Percentiles rank a stretch among this genome's conserved stretches.
Evolutionary conservation across 2,329 filamentous ascomycete genomes (phyloP).

Genomic region (Cryphonectria nitschkei): DNA sequence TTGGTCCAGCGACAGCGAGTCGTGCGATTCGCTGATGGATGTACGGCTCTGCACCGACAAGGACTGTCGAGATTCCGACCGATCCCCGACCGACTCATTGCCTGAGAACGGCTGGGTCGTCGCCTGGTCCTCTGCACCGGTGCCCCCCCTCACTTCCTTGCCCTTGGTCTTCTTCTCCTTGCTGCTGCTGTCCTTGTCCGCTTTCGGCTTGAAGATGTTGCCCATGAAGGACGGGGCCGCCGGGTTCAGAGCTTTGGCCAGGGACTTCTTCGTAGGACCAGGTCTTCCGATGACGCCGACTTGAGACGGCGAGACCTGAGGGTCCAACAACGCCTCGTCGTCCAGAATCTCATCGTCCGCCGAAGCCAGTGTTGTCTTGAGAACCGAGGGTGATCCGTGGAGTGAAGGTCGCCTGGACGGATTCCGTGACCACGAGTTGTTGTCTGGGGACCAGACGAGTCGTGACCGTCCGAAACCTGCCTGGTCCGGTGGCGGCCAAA

Average conservation of each 20-base stretch:
- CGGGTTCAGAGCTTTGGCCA: slow-evolving; percentile 75
- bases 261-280: slow-evolving; percentile 61
- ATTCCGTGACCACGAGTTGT: slow-evolving; percentile 62
- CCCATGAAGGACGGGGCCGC: slow-evolving; percentile 86
- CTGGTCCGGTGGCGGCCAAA: slow-evolving; percentile 65
- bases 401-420: slow-evolving; percentile 81
- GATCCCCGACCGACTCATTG: slow-evolving; percentile 32
- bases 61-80: slow-evolving; percentile 40
- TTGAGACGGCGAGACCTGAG: slow-evolving; percentile 57
- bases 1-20: slow-evolving; percentile 60
- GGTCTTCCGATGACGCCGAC: slow-evolving; percentile 74
- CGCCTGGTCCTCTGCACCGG: slow-evolving; percentile 29
- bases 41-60: slow-evolving; percentile 27
- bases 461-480: slow-evolving; percentile 40
- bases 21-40: slow-evolving; percentile 53
- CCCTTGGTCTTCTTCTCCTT: slow-evolving; percentile 44
- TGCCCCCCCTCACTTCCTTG: slow-evolving; percentile 43
- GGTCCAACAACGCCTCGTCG: slow-evolving; percentile 57
- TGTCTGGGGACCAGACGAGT: slow-evolving; percentile 41
- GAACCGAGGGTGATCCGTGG: slow-evolving; percentile 71
- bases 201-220: slow-evolving; percentile 60
- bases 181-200: slow-evolving; percentile 45
- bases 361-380: slow-evolving; percentile 64
- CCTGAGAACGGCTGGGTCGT: slow-evolving; percentile 19
- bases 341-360: slow-evolving; percentile 68